Percentiles rank a stretch among this genome's conserved stretches.
phyloP scores from a whole-genome alignment of 805 yeast genomes.

The Yamadazyma tumulicola region DNA sequence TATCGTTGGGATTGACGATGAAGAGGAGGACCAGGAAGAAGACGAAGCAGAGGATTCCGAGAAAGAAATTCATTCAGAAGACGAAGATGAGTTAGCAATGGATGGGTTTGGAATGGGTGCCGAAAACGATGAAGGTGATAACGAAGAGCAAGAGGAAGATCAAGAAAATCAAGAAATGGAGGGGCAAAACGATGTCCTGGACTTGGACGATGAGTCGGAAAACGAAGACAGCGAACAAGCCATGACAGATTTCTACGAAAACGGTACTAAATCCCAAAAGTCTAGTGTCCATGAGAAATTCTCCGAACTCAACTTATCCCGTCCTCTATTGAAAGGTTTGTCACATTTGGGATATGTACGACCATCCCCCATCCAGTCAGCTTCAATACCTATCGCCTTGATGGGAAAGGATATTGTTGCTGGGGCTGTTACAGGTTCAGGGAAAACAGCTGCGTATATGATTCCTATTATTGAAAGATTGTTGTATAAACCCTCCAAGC shows the following conservation, averaged over 20 bases:
- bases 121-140: constrained; percentile 24
- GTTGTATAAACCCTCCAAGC: constrained; percentile 79
- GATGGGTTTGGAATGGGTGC: constrained; percentile 48
- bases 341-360: constrained; percentile 75
- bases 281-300: constrained; percentile 59
- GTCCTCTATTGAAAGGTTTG: constrained; percentile 86
- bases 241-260: constrained; percentile 70
- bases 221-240: constrained; percentile 75
- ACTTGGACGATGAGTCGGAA: constrained; percentile 25
- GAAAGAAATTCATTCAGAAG: constrained; percentile 24
- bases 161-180: constrained; percentile 23
- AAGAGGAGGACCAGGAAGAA: constrained; percentile 21
- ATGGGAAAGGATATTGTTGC: constrained; percentile 96
- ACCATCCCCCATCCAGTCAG: constrained; percentile 93
- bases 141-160: constrained; percentile 25
- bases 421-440: constrained; percentile 99
- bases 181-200: constrained; percentile 22
- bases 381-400: constrained; percentile 89
- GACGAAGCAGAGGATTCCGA: constrained; percentile 30
- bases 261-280: constrained; percentile 41
- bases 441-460: constrained; percentile 98
- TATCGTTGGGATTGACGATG: constrained; percentile 41
- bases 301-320: constrained; percentile 73
- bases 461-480: constrained; percentile 93
- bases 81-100: constrained; percentile 39